Conservation (phyloP, 2,329 filamentous ascomycete genomes). For the Clarireedia hainanense region DNA sequence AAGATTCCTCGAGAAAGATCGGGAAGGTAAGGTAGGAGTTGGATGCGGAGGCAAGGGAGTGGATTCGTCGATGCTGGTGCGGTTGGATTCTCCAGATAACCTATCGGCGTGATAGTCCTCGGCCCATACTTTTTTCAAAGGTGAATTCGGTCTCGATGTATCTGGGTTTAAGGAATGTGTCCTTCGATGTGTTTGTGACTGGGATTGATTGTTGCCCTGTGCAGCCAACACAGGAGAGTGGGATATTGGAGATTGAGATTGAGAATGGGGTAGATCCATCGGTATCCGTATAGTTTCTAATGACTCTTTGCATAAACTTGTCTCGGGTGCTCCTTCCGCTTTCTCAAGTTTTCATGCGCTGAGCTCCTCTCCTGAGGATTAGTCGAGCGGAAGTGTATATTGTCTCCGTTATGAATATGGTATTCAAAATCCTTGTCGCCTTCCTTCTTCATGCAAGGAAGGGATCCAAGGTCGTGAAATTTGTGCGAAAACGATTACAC, state of each 20-base stretch:
- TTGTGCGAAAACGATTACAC: neutral
- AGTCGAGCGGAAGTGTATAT: neutral
- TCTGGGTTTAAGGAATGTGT: slow-evolving; percentile 12
- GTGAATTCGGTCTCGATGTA: slow-evolving; percentile 9
- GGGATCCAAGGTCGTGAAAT: neutral
- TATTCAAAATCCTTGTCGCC: slow-evolving; percentile 1
- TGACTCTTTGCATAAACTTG: slow-evolving; percentile 12
- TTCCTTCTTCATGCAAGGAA: slow-evolving; percentile 4
- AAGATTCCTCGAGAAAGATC: slow-evolving; percentile 9
- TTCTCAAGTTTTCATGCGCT: slow-evolving; percentile 2
- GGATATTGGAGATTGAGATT: slow-evolving; percentile 5
- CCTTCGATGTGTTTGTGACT: slow-evolving; percentile 2
- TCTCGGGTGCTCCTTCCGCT: slow-evolving; percentile 14
- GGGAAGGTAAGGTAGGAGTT: slow-evolving; percentile 6
- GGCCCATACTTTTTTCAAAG: slow-evolving; percentile 21
- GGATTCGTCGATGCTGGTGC: slow-evolving; percentile 6
- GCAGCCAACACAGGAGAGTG: slow-evolving; percentile 5
- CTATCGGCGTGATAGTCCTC: slow-evolving; percentile 21
- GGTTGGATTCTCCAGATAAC: slow-evolving; percentile 7
- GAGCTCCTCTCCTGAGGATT: neutral
- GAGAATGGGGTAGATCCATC: neutral
- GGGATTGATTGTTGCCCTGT: slow-evolving; percentile 7
- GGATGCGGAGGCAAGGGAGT: slow-evolving; percentile 11
- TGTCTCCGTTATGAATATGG: neutral
- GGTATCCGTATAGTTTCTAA: slow-evolving; percentile 8